phyloP scores from a whole-genome alignment of 2,329 filamentous ascomycete genomes.

The Meredithiella fracta region DNA sequence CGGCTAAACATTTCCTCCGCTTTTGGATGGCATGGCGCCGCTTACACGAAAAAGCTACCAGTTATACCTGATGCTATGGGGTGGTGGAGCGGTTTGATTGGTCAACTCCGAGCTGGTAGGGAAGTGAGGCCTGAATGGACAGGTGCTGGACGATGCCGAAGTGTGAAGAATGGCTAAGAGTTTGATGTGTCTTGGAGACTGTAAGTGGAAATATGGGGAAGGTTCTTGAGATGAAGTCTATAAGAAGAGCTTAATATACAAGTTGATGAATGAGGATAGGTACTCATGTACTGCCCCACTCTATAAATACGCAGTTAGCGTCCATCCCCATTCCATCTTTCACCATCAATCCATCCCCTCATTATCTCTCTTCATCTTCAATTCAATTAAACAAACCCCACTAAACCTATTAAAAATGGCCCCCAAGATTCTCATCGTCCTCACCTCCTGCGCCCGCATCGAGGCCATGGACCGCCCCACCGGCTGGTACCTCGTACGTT shows the following conservation, averaged over 20 bases:
- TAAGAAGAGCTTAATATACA: not conserved
- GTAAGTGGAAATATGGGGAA: not conserved
- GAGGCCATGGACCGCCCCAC: conserved; percentile 35
- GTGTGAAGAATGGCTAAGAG: not conserved
- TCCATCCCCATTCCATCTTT: not conserved
- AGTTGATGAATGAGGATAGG: not conserved
- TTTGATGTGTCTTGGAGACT: too few relatives aligned
- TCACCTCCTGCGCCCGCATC: conserved; percentile 44
- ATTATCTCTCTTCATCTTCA: not conserved
- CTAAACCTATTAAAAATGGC: conserved; percentile 24
- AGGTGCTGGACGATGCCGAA: not conserved
- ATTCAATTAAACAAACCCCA: too few relatives aligned
- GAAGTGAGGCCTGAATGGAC: not conserved
- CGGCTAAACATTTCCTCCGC: not conserved
- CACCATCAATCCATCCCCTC: too few relatives aligned
- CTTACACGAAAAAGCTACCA: not conserved
- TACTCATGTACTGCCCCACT: not conserved
- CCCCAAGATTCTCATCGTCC: conserved; percentile 51
- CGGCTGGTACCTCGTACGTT: conserved; percentile 51
- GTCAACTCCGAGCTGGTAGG: too few relatives aligned
- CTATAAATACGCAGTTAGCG: not conserved
- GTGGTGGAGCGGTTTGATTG: too few relatives aligned
- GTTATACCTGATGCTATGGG: not conserved
- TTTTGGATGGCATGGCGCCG: not conserved
- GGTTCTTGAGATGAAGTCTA: not conserved